Evolutionary conservation across 306 rosid genomes (phyloP).

Genomic region (Datisca glomerata): DNA sequence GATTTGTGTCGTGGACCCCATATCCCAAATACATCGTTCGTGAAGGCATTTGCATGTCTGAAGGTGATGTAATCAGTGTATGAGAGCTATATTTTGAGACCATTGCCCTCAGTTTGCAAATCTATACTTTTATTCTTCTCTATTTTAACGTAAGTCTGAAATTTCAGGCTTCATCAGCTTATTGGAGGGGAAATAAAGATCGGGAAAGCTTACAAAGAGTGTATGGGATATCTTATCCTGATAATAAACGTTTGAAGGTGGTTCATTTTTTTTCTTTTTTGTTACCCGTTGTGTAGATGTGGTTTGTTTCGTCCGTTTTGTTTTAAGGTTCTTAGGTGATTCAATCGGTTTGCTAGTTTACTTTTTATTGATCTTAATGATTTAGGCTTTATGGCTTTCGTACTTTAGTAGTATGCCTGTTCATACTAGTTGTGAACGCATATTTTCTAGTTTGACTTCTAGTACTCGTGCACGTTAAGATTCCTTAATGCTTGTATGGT

Average conservation of each 20-base stretch:
- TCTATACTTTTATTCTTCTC: neutral
- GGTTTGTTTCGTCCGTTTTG: too few relatives aligned
- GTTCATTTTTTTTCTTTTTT: slow-evolving; percentile 1
- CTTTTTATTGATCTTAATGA: too few relatives aligned
- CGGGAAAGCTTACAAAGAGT: slow-evolving; percentile 95
- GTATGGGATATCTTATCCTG: slow-evolving; percentile 96
- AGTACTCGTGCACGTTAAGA: too few relatives aligned
- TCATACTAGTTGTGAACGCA: too few relatives aligned
- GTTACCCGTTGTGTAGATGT: too few relatives aligned
- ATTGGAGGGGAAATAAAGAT: slow-evolving; percentile 90
- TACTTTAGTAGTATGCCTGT: too few relatives aligned
- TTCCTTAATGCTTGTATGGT: too few relatives aligned
- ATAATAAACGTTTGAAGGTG: slow-evolving; percentile 83
- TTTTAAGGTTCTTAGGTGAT: too few relatives aligned
- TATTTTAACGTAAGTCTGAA: slow-evolving; percentile 9
- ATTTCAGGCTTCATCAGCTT: slow-evolving; percentile 91
- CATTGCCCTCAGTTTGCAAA: neutral
- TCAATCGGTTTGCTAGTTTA: too few relatives aligned
- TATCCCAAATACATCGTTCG: slow-evolving; percentile 94
- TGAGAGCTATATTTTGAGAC: slow-evolving; percentile 5
- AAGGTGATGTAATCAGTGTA: slow-evolving; percentile 37
- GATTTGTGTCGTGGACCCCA: slow-evolving; percentile 98
- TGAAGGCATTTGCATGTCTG: slow-evolving; percentile 79
- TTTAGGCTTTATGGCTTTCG: too few relatives aligned
- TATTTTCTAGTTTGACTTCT: too few relatives aligned